Conservation (phyloP, 192 early-diverging fungal species). For the Coemansia sp. region DNA sequence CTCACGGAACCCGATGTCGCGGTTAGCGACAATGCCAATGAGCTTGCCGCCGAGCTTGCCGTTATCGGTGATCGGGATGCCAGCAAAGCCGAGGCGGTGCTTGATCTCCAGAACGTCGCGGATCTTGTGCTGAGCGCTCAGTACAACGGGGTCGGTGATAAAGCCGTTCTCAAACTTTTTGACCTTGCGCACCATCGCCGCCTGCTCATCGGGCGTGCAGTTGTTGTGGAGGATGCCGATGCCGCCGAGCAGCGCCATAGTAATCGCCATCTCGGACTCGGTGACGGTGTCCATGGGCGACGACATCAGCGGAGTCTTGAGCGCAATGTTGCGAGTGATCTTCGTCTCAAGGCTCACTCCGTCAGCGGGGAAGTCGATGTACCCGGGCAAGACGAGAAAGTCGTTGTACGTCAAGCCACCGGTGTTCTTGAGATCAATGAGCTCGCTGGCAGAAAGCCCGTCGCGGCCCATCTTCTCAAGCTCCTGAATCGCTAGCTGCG, state of each 20-base stretch:
- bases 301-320: constrained; percentile 93
- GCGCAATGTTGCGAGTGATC: constrained; percentile 85
- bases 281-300: constrained; percentile 99
- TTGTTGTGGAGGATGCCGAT: constrained; percentile 98
- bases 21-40: constrained; percentile 92
- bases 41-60: constrained; percentile 88
- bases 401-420: constrained; percentile 99
- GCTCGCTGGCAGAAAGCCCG: constrained; percentile 79
- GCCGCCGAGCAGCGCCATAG: constrained; percentile 93
- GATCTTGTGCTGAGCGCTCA: constrained; percentile 80
- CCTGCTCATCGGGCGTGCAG: constrained; percentile 93
- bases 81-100: constrained; percentile 84
- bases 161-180: constrained; percentile 99
- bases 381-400: constrained; percentile 95
- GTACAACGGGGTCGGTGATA: constrained; percentile 89
- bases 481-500: constrained; percentile 39
- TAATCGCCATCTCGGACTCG: constrained; percentile 97
- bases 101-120: constrained; percentile 87
- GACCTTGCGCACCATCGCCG: constrained; percentile 96
- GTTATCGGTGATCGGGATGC: constrained; percentile 92
- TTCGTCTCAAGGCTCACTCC: constrained; percentile 75
- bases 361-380: constrained; percentile 88
- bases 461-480: constrained; percentile 60
- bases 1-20: constrained; percentile 92
- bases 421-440: constrained; percentile 75